phyloP scores from a whole-genome alignment of 2,329 filamentous ascomycete genomes.

The Chaetomiaceae sp. region DNA sequence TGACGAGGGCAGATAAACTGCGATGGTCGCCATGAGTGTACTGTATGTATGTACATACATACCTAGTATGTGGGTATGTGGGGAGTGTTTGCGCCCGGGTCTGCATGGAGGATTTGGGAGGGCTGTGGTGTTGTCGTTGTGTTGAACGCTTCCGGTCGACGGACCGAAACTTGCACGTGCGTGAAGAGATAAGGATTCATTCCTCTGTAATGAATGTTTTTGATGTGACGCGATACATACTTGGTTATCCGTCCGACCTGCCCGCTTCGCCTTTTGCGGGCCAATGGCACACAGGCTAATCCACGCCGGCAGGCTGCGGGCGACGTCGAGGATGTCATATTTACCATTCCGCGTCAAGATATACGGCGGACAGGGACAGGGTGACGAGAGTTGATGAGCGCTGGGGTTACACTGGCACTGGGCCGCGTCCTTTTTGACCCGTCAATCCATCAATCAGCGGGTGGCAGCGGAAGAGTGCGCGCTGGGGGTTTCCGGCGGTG shows the following conservation, averaged over 20 bases:
- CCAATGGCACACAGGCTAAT: conserved; percentile 16
- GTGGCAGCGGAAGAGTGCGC: neutral
- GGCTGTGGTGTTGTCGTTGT: neutral
- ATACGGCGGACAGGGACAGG: conserved; percentile 4
- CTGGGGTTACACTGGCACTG: conserved; percentile 3
- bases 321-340: neutral
- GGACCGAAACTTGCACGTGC: conserved; percentile 13
- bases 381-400: conserved; percentile 3
- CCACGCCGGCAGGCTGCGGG: conserved; percentile 1
- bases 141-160: neutral
- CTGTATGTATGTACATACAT: too few relatives aligned
- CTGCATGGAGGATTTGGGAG: neutral
- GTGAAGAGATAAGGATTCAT: too few relatives aligned
- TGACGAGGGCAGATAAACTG: too few relatives aligned
- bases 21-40: too few relatives aligned
- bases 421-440: neutral
- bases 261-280: too few relatives aligned
- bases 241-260: too few relatives aligned
- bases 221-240: too few relatives aligned
- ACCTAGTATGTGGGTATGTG: neutral
- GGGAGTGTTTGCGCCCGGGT: neutral
- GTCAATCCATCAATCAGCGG: conserved; percentile 2
- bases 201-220: too few relatives aligned
- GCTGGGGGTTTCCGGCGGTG: conserved; percentile 7
- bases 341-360: neutral